phyloP scores from a whole-genome alignment of 768 basidiomycete species.

The Boletus vinaceobasis region DNA sequence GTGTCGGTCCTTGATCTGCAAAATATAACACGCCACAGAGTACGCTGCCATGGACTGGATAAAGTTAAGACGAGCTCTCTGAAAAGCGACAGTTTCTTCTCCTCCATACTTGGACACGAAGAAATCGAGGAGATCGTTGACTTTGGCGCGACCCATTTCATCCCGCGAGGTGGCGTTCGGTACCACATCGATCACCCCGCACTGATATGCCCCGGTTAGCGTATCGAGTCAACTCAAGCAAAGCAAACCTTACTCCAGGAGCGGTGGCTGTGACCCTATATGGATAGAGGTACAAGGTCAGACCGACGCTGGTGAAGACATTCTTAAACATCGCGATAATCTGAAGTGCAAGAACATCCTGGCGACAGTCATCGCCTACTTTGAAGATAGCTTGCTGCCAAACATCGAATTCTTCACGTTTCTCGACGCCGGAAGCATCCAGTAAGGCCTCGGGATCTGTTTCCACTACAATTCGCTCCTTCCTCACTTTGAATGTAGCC shows the following conservation, averaged over 20 bases:
- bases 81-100: conserved; percentile 85
- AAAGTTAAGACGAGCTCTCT: conserved; percentile 90
- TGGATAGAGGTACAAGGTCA: conserved; percentile 89
- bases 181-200: conserved; percentile 97
- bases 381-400: conserved; percentile 99
- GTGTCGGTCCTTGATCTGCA: conserved; percentile 98
- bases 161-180: conserved; percentile 97
- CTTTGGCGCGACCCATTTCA: conserved; percentile 98
- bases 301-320: conserved; percentile 83
- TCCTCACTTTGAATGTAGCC: conserved; percentile 98
- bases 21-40: conserved; percentile 94
- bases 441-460: conserved; percentile 73
- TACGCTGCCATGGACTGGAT: conserved; percentile 99
- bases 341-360: conserved; percentile 96
- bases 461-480: conserved; percentile 67
- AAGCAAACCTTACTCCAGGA: conserved; percentile 69
- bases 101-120: conserved; percentile 93
- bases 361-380: conserved; percentile 98
- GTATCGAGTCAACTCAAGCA: not conserved
- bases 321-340: conserved; percentile 99
- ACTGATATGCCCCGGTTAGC: conserved; percentile 48
- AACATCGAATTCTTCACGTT: conserved; percentile 70
- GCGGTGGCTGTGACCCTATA: conserved; percentile 97
- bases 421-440: conserved; percentile 57
- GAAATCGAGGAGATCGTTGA: conserved; percentile 93